Conservation (phyloP, 169 alveolate species). For the Theileria parva region DNA sequence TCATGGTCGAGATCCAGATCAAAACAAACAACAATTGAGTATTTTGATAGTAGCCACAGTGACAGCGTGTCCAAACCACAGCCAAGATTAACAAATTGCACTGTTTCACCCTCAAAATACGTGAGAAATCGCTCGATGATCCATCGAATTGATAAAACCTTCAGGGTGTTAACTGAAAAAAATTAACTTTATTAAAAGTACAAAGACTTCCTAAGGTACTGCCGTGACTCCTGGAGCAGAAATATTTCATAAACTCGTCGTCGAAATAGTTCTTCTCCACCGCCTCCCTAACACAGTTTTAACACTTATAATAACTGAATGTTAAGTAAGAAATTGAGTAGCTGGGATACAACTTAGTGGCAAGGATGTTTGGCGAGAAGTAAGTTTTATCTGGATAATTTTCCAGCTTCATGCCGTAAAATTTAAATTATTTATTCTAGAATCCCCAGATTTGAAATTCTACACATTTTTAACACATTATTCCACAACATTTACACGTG, state of each 20-base stretch:
- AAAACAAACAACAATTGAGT: conserved; percentile 15
- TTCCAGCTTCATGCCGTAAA: not conserved
- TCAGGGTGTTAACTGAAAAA: conserved; percentile 20
- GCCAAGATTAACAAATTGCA: conserved; percentile 57
- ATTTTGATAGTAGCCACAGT: conserved; percentile 26
- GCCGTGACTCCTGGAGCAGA: not conserved
- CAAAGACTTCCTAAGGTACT: not conserved
- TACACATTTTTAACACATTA: too few species aligned
- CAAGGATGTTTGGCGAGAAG: not conserved
- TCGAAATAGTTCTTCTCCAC: not conserved
- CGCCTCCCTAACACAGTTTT: not conserved
- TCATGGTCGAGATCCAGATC: conserved; percentile 30
- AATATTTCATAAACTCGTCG: not conserved
- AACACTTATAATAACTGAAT: too few species aligned
- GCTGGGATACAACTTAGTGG: not conserved
- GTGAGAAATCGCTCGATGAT: conserved; percentile 12
- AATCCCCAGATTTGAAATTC: not conserved
- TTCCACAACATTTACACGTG: not conserved
- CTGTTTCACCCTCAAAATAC: conserved; percentile 10
- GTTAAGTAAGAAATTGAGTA: too few species aligned
- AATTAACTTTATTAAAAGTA: not conserved
- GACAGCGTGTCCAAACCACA: conserved; percentile 50
- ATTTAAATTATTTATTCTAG: not conserved
- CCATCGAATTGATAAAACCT: conserved; percentile 17
- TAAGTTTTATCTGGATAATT: not conserved